These are phyloP conservation scores for Halophytophthora batemanensis DNA, from an alignment of 352 stramenopile genomes.

Conservation along the genomic window DNA sequence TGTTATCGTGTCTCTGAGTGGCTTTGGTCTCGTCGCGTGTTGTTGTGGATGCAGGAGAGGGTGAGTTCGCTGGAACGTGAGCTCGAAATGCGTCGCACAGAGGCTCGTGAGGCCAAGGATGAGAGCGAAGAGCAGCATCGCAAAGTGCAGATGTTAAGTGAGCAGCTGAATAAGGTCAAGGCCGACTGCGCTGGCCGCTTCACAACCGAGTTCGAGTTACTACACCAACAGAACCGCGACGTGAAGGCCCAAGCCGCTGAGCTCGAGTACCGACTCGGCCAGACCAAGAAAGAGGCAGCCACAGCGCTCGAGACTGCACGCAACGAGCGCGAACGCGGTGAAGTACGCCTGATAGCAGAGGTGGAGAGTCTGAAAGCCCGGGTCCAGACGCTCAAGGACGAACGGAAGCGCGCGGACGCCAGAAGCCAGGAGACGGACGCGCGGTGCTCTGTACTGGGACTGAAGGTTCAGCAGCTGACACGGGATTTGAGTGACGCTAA, in stretches of 20 bases:
- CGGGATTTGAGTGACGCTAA: conserved; percentile 54
- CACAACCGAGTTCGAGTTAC: conserved; percentile 43
- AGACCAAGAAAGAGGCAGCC: conserved; percentile 39
- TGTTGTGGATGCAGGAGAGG: conserved; percentile 25
- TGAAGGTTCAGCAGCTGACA: conserved; percentile 56
- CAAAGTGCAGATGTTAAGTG: conserved; percentile 60
- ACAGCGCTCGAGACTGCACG: conserved; percentile 29
- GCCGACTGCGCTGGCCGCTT: conserved; percentile 52
- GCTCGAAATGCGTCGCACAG: conserved; percentile 50
- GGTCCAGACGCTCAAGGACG: conserved; percentile 55
- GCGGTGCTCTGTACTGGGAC: conserved; percentile 32
- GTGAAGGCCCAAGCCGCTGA: conserved; percentile 48
- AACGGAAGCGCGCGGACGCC: conserved; percentile 47
- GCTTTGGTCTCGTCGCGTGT: not conserved
- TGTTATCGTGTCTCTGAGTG: not conserved
- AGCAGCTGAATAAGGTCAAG: conserved; percentile 79
- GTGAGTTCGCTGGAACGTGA: conserved; percentile 46
- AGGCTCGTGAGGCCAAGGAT: conserved; percentile 59
- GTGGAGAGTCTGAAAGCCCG: conserved; percentile 58
- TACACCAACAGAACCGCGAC: conserved; percentile 62
- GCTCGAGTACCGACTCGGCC: conserved; percentile 46
- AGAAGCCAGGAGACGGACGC: conserved; percentile 49
- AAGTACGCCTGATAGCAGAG: conserved; percentile 54
- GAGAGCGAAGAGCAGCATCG: conserved; percentile 61
- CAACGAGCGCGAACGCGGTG: conserved; percentile 47